Evolutionary conservation across 2,329 filamentous ascomycete genomes (phyloP), one percentile per base, ranked within the genome.

Genomic region (Botryotinia globosa): DNA sequence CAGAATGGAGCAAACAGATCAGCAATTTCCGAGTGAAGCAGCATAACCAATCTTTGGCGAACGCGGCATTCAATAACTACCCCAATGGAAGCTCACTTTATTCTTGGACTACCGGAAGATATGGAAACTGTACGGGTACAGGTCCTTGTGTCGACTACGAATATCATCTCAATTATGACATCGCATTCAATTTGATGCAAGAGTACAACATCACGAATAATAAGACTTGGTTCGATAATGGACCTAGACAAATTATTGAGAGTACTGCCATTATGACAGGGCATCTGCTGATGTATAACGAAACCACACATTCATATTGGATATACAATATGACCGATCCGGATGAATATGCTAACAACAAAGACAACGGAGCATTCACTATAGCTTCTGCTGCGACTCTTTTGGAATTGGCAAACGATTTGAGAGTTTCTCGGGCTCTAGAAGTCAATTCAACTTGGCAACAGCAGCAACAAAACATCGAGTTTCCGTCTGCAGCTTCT

Each of bases 91-190:
- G 89, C 32, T 89, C 89, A 0, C 85, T 90, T 0, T 93, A 87
- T 77, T 87, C 90, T 1, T 93, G 91, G 91, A 92, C 90, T 0
- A 87, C 87, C 76, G 90, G 88, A 14, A 82, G 89, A 9, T 90
- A 85, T 77, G 91, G 90, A 3, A 92, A 92, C 77, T 92, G 90
- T 77, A 92, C 91, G 12, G 79, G 84, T 3, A 87, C 87, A 4
- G 87, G 87, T 2, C 85, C 87, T 39, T 92, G 90, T 79, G 91
- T 89, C 76, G 90, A 92, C 79, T 92, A 92, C 75, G 85, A 92
- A 78, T 93, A 92, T 77, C 90, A 92, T 79, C 77, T 92, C 54
- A 92, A 92, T 76, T 89, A 89, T 12, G 90, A 92, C 76, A 91
- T 92, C 76, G 89, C 87, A 0, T 82, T 91, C 44, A 81, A 81